Evolutionary conservation across 1,139 yeast species (phyloP), one percentile per base, ranked within the genome.

Genomic region (Geotrichum cucujoidarum): DNA sequence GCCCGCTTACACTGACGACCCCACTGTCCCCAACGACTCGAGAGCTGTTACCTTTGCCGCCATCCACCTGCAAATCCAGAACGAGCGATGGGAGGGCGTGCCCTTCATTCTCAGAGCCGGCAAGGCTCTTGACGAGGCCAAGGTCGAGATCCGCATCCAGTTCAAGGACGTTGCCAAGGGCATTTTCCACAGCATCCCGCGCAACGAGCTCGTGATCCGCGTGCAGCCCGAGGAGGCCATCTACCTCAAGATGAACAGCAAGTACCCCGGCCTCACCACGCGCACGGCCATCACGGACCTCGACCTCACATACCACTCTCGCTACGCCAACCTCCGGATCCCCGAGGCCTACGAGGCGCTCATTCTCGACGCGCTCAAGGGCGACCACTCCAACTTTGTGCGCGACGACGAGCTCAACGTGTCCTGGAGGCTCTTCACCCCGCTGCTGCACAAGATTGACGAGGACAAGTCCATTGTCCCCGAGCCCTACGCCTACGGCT

Each of bases 341-440:
- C 97, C 98, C 45, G 97, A 90, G 73, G 98, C 97, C 43, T 92
- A 92, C 69, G 98, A 94, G 72, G 85, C 96, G 2, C 80, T 92
- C 60, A 87, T 92, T 60, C 80, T 95, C 67, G 98, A 94, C 68
- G 86, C 92, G 55, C 72, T 83, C 64, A 76, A 80, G 59, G 98
- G 95, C 51, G 95, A 90, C 69, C 98, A 92, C 71, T 84, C 97
- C 53, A 90, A 90, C 72, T 92, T 94, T 66, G 98, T 92, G 33
- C 84, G 98, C 72, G 97, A 90, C 65, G 99, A 92, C 66, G 99
- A 92, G 72, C 78, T 94, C 65, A 97, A 90, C 53, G 81, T 83
- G 52, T 83, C 95, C 52, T 92, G 99, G 99, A 76, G 77, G 60
- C 72, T 92, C 53, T 90, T 92, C 73, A 90, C 97, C 16, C 98